Conservation (phyloP, 495 filamentous ascomycete species). For the Cercophora samala region DNA sequence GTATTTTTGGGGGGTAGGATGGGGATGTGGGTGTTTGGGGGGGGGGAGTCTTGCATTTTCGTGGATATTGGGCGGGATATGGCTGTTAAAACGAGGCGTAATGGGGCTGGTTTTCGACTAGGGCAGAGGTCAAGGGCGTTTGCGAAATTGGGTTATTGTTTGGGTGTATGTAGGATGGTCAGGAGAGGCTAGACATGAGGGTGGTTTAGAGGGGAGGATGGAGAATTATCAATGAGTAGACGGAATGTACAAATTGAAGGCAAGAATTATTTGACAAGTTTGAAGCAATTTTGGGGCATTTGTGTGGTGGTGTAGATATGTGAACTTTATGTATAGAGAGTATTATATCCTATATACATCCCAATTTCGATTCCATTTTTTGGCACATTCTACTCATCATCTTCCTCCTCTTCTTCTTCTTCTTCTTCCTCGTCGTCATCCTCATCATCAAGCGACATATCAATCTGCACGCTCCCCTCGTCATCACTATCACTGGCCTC, state of each 20-base stretch:
- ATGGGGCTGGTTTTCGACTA: not conserved
- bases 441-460: constrained; percentile 29
- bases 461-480: constrained; percentile 33
- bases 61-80: not conserved
- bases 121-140: not conserved
- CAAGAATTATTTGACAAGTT: not conserved
- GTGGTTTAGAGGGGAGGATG: not conserved
- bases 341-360: not conserved
- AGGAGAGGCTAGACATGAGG: not conserved
- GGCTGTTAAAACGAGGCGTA: not conserved
- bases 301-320: not conserved
- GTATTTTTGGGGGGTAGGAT: not conserved
- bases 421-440: constrained; percentile 28
- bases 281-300: not conserved
- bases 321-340: not conserved
- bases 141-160: not conserved
- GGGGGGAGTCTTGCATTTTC: no score
- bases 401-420: constrained; percentile 25
- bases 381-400: not conserved
- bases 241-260: not conserved
- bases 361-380: not conserved
- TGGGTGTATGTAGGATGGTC: not conserved
- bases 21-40: constrained; percentile 2
- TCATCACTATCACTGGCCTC: constrained; percentile 25
- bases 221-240: not conserved